These are phyloP conservation scores for Hypericum perforatum DNA, from an alignment of 345 rosid species.

Conservation along the genomic window DNA sequence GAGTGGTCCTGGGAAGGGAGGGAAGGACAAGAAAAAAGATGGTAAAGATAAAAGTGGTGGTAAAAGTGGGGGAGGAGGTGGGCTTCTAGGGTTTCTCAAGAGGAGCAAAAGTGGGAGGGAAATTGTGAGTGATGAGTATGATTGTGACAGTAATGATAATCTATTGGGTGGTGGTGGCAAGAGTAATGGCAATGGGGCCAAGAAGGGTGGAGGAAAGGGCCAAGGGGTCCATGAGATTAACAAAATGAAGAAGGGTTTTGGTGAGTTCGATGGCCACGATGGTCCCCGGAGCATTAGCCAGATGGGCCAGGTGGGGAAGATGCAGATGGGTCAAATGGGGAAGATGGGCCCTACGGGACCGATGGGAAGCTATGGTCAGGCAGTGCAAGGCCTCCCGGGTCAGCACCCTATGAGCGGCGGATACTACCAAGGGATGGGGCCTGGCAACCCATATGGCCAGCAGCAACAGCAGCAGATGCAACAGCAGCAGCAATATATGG, in stretches of 20 bases:
- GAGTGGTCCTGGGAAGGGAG: neutral
- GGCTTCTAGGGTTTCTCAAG: constrained; percentile 31
- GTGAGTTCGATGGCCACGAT: constrained; percentile 34
- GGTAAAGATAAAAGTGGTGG: constrained; percentile 29
- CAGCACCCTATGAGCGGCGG: constrained; percentile 40
- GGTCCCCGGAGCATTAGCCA: constrained; percentile 16
- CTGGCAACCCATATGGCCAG: constrained; percentile 43
- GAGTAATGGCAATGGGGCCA: constrained; percentile 37
- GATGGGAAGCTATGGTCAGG: constrained; percentile 35
- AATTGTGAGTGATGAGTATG: constrained; percentile 26
- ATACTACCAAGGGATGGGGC: constrained; percentile 39
- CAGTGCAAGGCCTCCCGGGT: constrained; percentile 68
- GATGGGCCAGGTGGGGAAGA: constrained; percentile 16
- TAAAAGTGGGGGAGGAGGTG: constrained; percentile 32
- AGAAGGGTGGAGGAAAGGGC: constrained; percentile 43
- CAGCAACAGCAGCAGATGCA: no score
- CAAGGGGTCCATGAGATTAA: constrained; percentile 31
- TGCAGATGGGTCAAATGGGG: constrained; percentile 26
- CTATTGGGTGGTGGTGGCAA: constrained; percentile 26
- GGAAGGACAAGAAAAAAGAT: neutral
- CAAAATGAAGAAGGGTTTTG: constrained; percentile 33
- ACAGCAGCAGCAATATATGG: constrained; percentile 51
- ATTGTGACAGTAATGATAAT: constrained; percentile 29
- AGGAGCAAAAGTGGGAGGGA: constrained; percentile 35
- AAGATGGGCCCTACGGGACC: constrained; percentile 26